These are phyloP conservation scores for Trichoderma asperelloides DNA, from an alignment of 495 filamentous ascomycete species.

Conservation along the genomic window DNA sequence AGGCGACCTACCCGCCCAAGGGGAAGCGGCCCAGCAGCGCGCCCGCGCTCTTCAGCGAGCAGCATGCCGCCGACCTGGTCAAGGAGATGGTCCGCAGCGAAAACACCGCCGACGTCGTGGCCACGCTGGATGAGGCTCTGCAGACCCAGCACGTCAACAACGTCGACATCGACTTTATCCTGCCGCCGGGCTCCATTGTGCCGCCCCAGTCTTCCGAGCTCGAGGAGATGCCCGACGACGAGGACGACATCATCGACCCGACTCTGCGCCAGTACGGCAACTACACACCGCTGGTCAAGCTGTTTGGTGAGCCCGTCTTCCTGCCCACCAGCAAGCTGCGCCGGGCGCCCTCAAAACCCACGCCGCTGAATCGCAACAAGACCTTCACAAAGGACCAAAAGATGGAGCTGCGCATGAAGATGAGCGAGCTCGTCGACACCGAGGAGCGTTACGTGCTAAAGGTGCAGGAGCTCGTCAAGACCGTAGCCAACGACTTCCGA, in stretches of 20 bases:
- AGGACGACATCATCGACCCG: slow-evolving; percentile 50
- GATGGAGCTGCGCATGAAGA: slow-evolving; percentile 71
- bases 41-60: slow-evolving; percentile 71
- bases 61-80: slow-evolving; percentile 86
- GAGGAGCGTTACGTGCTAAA: slow-evolving; percentile 90
- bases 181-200: slow-evolving; percentile 67
- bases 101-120: slow-evolving; percentile 60
- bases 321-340: slow-evolving; percentile 80
- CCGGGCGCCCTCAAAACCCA: slow-evolving; percentile 79
- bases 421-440: slow-evolving; percentile 87
- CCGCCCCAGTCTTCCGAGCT: slow-evolving; percentile 40
- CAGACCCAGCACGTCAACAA: slow-evolving; percentile 70
- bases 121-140: slow-evolving; percentile 60
- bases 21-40: slow-evolving; percentile 46
- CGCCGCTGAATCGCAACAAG: slow-evolving; percentile 60
- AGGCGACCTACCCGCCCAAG: slow-evolving; percentile 37
- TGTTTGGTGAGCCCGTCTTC: slow-evolving; percentile 75
- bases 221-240: slow-evolving; percentile 46
- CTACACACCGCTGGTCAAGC: slow-evolving; percentile 63
- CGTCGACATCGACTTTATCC: slow-evolving; percentile 79
- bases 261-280: slow-evolving; percentile 59
- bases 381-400: slow-evolving; percentile 74
- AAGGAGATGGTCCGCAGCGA: slow-evolving; percentile 72
- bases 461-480: slow-evolving; percentile 68
- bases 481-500: slow-evolving; percentile 64